These are phyloP conservation scores for Isabelozyma heimii DNA, from an alignment of 805 yeast genomes.

Conservation along the genomic window DNA sequence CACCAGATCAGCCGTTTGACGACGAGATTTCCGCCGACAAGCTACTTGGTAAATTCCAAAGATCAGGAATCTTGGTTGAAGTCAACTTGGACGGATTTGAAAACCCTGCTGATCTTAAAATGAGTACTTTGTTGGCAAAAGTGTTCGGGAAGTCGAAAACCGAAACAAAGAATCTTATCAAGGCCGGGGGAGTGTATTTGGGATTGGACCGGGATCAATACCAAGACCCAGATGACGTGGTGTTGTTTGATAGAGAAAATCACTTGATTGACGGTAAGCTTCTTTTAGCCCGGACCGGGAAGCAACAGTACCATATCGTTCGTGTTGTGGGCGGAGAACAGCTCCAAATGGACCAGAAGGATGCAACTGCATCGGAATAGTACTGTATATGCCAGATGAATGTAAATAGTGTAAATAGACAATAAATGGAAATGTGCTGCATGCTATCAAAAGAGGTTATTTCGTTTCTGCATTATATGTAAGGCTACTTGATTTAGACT, in stretches of 20 bases:
- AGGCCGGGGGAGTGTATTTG: slow-evolving; percentile 69
- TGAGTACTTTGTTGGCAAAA: slow-evolving; percentile 52
- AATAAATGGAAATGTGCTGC: not conserved
- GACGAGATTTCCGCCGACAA: slow-evolving; percentile 46
- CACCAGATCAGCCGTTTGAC: slow-evolving; percentile 47
- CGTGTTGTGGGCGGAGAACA: not conserved
- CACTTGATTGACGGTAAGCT: slow-evolving; percentile 59
- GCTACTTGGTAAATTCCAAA: slow-evolving; percentile 53
- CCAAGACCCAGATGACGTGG: slow-evolving; percentile 45
- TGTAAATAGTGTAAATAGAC: not conserved
- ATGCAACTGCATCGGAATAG: too few species aligned
- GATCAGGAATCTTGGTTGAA: slow-evolving; percentile 52
- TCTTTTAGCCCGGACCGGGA: slow-evolving; percentile 72
- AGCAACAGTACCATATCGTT: slow-evolving; percentile 59
- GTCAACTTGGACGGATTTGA: slow-evolving; percentile 32
- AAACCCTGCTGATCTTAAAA: slow-evolving; percentile 34
- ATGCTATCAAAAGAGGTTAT: not conserved
- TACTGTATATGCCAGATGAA: too few species aligned
- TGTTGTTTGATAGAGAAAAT: slow-evolving; percentile 44
- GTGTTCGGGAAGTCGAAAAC: slow-evolving; percentile 49
- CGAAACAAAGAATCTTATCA: slow-evolving; percentile 61
- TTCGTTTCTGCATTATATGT: too few species aligned
- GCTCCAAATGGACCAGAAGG: too few species aligned
- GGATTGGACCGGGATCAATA: slow-evolving; percentile 60
- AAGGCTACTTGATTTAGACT: too few species aligned